A percentile compares a stretch with the other conserved stretches of the same genome.
These are phyloP conservation scores for Paracoccidioides lutzii DNA, from an alignment of 2,329 filamentous ascomycete genomes.

Conservation along the genomic window DNA sequence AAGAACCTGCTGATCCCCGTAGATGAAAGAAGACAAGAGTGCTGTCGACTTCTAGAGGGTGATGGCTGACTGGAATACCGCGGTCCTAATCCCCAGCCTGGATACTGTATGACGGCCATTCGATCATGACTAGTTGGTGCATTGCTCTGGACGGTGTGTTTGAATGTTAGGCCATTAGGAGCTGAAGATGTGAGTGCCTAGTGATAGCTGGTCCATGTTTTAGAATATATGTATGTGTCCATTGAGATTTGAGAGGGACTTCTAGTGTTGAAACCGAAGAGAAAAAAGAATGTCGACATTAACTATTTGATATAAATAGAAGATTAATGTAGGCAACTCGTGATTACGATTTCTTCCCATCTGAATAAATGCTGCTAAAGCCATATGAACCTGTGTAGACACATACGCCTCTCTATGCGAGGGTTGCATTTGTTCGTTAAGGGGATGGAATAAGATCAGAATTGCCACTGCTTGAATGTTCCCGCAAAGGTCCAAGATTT, in stretches of 20 bases:
- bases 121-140: not conserved
- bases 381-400: too few species aligned
- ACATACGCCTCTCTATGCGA: too few species aligned
- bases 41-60: constrained; percentile 10
- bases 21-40: constrained; percentile 17
- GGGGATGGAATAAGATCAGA: too few species aligned
- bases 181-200: constrained; percentile 12
- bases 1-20: constrained; percentile 16
- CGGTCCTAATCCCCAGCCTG: constrained; percentile 17
- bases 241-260: not conserved
- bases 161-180: constrained; percentile 12
- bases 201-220: not conserved
- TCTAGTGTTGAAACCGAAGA: too few species aligned
- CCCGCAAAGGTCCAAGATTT: not conserved
- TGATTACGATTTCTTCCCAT: too few species aligned
- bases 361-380: too few species aligned
- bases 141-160: constrained; percentile 10
- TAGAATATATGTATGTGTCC: not conserved
- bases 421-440: too few species aligned
- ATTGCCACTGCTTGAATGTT: too few species aligned
- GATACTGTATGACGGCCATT: constrained; percentile 14
- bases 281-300: too few species aligned
- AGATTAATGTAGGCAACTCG: too few species aligned
- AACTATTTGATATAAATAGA: too few species aligned
- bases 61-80: constrained; percentile 13